Conservation (phyloP, 2,329 filamentous ascomycete species). For the Conoideocrella luteorostrata region DNA sequence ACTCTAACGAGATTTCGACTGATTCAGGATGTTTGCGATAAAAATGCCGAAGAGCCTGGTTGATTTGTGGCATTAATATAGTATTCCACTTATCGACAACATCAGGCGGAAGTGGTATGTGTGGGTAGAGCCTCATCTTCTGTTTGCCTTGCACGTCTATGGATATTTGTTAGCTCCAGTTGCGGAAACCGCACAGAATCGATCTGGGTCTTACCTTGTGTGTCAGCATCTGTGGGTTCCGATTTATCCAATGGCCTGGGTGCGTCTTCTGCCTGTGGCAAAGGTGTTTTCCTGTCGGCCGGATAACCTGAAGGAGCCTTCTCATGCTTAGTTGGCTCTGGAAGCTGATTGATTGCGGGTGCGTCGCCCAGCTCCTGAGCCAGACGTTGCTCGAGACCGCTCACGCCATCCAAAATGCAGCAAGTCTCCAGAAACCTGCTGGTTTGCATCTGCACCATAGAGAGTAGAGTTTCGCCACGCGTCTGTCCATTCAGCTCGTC, state of each 20-base stretch:
- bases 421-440: constrained; percentile 57
- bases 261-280: not conserved
- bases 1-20: constrained; percentile 70
- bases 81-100: constrained; percentile 67
- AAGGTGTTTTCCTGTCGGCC: constrained; percentile 4
- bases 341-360: not conserved
- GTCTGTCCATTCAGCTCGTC: constrained; percentile 44
- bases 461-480: constrained; percentile 45
- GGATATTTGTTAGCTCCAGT: too few relatives aligned
- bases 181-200: constrained; percentile 5
- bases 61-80: constrained; percentile 65
- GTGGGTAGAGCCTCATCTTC: constrained; percentile 54
- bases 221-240: not conserved
- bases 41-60: constrained; percentile 62
- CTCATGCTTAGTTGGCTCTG: constrained; percentile 1
- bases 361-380: constrained; percentile 37
- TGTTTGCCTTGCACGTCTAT: constrained; percentile 17
- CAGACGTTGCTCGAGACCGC: constrained; percentile 47
- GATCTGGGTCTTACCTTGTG: too few relatives aligned
- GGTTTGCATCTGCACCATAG: constrained; percentile 45
- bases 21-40: constrained; percentile 70
- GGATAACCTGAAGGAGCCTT: constrained; percentile 3
- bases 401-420: constrained; percentile 52
- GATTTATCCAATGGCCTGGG: not conserved
- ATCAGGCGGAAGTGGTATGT: constrained; percentile 51